Evolutionary conservation across 345 rosid species (phyloP), one percentile per base, ranked within the genome.

Genomic region (Hibiscus syriacus): DNA sequence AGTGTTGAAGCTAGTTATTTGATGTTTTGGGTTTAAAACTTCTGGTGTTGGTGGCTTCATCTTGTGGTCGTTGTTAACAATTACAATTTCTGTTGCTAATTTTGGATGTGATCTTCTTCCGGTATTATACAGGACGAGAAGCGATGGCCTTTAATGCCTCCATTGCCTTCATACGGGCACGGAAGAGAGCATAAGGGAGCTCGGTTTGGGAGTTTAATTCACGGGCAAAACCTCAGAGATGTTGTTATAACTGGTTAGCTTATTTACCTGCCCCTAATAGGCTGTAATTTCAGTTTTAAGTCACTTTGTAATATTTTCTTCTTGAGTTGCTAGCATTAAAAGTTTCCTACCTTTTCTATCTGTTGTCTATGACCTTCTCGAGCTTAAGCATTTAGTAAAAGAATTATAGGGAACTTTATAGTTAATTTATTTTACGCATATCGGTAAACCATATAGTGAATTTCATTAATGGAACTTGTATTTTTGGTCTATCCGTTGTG

Each of bases 181-280:
- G 92, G 92, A 62, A 84, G 92, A 68, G 87, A 84, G 81, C 92
- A 81, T 62, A 69, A 71, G 0, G 92, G 92, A 73, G 80, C 92
- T 74, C 87, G 92, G n/a, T 86, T 82, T 68, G 89, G 92, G 58
- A 86, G 92, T 67, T 81, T 86, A 68, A 82, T 86, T 66, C 89
- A 86, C 17, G 92, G 92, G 34, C 89, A 86, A 69, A 82, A 86
- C 73, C 89, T 86, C 74, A 84, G 60, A 81, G 87, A 84, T 74
- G 65, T 86, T 22, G 92, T 86, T 26, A 82, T 86, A 69, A 84
- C 92, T 6, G 89, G 92, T 84, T 27, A 48, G 80, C 69, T 46
- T 23, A 66, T 65, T 55, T 16, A n/a, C 45, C 48, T 3, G 19
- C 41, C 34, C 8, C 57, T n/a, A 2, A 1, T 19, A 19, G 27